Base-by-base conservation (phyloP, 2,329 filamentous ascomycete genomes). In the Aspergillus novofumigatus region DNA sequence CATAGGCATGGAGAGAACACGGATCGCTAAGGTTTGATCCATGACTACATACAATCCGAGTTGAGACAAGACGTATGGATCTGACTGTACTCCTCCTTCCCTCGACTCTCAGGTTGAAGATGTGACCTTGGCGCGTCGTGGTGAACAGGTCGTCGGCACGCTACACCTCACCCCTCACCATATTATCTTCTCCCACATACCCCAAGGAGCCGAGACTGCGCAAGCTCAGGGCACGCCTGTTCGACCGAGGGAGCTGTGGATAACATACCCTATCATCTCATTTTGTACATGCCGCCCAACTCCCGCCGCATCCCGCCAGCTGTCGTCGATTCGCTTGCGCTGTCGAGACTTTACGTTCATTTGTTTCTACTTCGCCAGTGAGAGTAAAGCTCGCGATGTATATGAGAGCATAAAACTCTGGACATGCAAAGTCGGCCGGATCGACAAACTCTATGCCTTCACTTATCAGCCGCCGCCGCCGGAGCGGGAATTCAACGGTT, bases 271-370 rank as follows among this genome's bases (percentile, higher is more conserved):
- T 25, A 92, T 97, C 75, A 91, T 99, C 67, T 85, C 85, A 44
- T 85, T 87, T 68, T 96, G 92, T 76, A 85, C 83, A 25, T 86
- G 93, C 63, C 86, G 91, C 58, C 89, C 91, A 28, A 86, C 87
- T 49, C 87, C 89, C 20, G 81, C 85, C 6, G 80, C 81, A 11
- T 88, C 89, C 57, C 83, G 86, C 52, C 83, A 91, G 59, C 83
- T 86, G 32, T 91, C 92, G 5, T 90, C 90, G 3, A 91, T 99
- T 69, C 88, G 93, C 53, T 79, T 99, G 60, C 87, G 92, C 53
- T 92, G 92, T 71, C 89, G 93, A 57, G 94, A 99, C 78, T 97
- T 99, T 72, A 93, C 86, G 51, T 96, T 92, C 74, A 86, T 96
- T 59, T 92, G 90, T 60, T 92, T 99, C 76, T 92, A 92, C 75